Percentiles rank a stretch among this genome's conserved stretches.
Conservation (phyloP, 495 filamentous ascomycete species). For the Penicillium tannophilum region DNA sequence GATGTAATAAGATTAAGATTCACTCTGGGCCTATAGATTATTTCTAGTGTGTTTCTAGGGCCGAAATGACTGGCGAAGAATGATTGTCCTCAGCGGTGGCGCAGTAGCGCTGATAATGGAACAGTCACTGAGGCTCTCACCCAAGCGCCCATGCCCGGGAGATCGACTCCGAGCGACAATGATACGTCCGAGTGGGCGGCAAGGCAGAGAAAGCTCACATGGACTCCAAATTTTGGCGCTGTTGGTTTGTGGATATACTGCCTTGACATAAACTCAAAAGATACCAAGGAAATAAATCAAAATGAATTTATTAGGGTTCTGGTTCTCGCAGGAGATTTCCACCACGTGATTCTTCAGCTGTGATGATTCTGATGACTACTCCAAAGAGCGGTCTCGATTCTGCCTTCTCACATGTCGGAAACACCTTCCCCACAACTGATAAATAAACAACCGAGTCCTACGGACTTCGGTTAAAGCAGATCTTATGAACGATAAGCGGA, state of each 20-base stretch:
- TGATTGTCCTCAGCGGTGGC: slow-evolving; percentile 13
- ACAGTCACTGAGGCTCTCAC: slow-evolving; percentile 3
- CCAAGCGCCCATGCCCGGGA: slow-evolving; percentile 13
- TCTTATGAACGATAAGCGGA: slow-evolving; percentile 4
- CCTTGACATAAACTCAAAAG: not conserved
- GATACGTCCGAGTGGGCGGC: slow-evolving; percentile 32
- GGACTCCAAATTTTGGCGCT: slow-evolving; percentile 29
- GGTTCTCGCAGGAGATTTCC: slow-evolving; percentile 7
- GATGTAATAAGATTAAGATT: slow-evolving; percentile 1
- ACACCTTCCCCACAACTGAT: slow-evolving; percentile 6
- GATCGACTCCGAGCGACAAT: slow-evolving; percentile 22
- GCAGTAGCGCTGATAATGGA: slow-evolving; percentile 15
- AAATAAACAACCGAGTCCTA: slow-evolving; percentile 16
- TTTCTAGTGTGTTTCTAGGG: slow-evolving; percentile 14
- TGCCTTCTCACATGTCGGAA: slow-evolving; percentile 11
- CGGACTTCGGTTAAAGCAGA: slow-evolving; percentile 20
- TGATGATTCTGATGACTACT: no score
- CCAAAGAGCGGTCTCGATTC: not conserved
- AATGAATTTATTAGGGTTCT: not conserved
- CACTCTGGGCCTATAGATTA: slow-evolving; percentile 19
- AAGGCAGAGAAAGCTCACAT: slow-evolving; percentile 30
- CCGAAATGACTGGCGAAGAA: slow-evolving; percentile 13
- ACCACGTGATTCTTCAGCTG: slow-evolving; percentile 21
- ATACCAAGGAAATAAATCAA: not conserved
- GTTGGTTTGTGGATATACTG: slow-evolving; percentile 30